These are phyloP conservation scores for Xylaria sp. DNA, from an alignment of 2,329 filamentous ascomycete species.

Conservation along the genomic window DNA sequence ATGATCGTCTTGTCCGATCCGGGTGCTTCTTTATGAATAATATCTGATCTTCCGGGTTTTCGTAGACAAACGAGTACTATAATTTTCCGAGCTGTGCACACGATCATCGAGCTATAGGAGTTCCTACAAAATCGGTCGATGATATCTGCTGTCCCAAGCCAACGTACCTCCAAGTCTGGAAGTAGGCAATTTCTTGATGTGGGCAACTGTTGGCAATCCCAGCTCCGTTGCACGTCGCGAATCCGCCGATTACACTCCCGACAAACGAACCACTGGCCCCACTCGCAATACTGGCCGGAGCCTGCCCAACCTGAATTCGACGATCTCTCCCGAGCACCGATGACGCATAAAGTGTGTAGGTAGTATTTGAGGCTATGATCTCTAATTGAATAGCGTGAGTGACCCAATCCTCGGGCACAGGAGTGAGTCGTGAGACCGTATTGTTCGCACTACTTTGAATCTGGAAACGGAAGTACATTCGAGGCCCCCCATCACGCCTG, in stretches of 20 bases:
- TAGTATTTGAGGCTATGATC: not conserved
- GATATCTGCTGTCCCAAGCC: constrained; percentile 1
- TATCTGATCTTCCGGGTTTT: not conserved
- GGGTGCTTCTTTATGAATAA: not conserved
- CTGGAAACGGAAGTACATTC: constrained; percentile 2
- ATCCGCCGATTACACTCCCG: not conserved
- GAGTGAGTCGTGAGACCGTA: not conserved
- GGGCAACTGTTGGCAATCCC: not conserved
- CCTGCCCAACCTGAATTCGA: constrained; percentile 2
- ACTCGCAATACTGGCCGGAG: not conserved
- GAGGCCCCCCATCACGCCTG: not conserved
- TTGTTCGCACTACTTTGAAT: not conserved
- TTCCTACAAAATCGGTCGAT: not conserved
- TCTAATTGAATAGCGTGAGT: not conserved
- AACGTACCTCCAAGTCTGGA: constrained; percentile 1
- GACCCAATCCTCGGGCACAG: not conserved
- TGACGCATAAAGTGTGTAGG: not conserved
- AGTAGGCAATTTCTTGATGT: not conserved
- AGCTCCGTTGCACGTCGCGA: constrained; percentile 2
- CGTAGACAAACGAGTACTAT: not conserved
- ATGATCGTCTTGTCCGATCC: not conserved
- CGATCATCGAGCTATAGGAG: not conserved
- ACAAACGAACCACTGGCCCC: not conserved
- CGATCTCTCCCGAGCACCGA: not conserved
- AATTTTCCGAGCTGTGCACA: not conserved